phyloP scores from a whole-genome alignment of 768 basidiomycete genomes.

The Russula olivacea region DNA sequence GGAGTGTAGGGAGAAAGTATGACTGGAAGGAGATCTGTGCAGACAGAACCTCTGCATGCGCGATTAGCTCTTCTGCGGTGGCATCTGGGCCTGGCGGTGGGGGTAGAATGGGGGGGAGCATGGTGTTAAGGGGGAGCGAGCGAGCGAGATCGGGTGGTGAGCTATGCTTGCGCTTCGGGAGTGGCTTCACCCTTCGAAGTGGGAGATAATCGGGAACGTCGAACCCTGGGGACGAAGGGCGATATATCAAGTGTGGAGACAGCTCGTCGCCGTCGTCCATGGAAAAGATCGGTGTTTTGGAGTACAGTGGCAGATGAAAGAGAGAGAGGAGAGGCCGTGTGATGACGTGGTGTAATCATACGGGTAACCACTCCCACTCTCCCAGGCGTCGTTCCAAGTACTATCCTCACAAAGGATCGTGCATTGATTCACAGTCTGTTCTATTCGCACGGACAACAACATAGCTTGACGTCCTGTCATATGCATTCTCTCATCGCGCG shows the following conservation, averaged over 20 bases:
- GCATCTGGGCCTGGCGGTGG: slow-evolving; percentile 39
- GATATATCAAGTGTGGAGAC: slow-evolving; percentile 15
- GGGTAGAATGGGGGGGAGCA: slow-evolving; percentile 30
- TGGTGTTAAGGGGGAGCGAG: slow-evolving; percentile 9
- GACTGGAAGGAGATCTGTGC: slow-evolving; percentile 56
- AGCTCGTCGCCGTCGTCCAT: slow-evolving; percentile 19
- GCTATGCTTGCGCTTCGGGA: slow-evolving; percentile 63
- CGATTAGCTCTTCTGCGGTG: slow-evolving; percentile 52
- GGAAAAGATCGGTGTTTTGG: not conserved
- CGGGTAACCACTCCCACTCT: slow-evolving; percentile 9
- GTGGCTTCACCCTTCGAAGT: slow-evolving; percentile 64
- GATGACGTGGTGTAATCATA: slow-evolving; percentile 21
- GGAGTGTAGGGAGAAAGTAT: slow-evolving; percentile 56
- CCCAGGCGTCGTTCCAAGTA: slow-evolving; percentile 5
- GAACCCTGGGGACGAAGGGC: slow-evolving; percentile 32
- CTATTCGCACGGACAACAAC: not conserved
- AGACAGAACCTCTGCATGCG: slow-evolving; percentile 51
- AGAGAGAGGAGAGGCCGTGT: not conserved
- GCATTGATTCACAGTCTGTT: too few relatives aligned
- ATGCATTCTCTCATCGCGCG: not conserved
- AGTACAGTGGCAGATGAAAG: not conserved
- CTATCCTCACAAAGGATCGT: not conserved
- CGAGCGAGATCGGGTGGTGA: slow-evolving; percentile 33
- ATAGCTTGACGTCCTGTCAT: not conserved
- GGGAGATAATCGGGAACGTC: slow-evolving; percentile 59